These are phyloP conservation scores for Henckelia pumila DNA, from an alignment of 257 asterid genomes.

Conservation along the genomic window DNA sequence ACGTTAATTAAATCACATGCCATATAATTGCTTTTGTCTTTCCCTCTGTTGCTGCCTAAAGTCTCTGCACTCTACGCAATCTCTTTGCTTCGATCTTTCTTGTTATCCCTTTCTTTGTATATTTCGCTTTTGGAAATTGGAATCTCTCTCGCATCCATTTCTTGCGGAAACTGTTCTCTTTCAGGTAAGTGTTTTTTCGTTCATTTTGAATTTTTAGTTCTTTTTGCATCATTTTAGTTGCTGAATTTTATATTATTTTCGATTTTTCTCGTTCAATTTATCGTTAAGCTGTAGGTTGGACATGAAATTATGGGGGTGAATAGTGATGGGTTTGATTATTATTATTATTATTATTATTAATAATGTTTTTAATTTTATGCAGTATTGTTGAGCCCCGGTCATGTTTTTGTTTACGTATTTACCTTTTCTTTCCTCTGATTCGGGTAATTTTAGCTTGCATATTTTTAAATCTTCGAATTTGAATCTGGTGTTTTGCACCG, in stretches of 20 bases:
- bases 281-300: background rate
- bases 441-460: background rate
- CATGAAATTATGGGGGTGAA: constrained; percentile 17
- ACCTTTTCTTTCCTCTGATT: background rate
- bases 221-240: constrained; percentile 14
- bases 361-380: background rate
- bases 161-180: constrained; percentile 17
- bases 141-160: constrained; percentile 31
- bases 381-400: background rate
- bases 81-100: constrained; percentile 29
- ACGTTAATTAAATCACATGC: constrained; percentile 1
- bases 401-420: constrained; percentile 10
- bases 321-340: constrained; percentile 22
- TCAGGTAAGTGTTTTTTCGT: constrained; percentile 39
- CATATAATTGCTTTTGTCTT: constrained; percentile 6
- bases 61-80: constrained; percentile 49
- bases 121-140: constrained; percentile 40
- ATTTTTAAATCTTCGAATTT: constrained; percentile 27
- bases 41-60: constrained; percentile 18
- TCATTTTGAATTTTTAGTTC: constrained; percentile 19
- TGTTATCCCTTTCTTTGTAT: constrained; percentile 18
- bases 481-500: background rate
- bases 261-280: background rate
- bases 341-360: too few relatives aligned
- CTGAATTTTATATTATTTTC: constrained; percentile 25